Base-by-base conservation (phyloP, 768 basidiomycete species). In the Leccinum truebloodii region DNA sequence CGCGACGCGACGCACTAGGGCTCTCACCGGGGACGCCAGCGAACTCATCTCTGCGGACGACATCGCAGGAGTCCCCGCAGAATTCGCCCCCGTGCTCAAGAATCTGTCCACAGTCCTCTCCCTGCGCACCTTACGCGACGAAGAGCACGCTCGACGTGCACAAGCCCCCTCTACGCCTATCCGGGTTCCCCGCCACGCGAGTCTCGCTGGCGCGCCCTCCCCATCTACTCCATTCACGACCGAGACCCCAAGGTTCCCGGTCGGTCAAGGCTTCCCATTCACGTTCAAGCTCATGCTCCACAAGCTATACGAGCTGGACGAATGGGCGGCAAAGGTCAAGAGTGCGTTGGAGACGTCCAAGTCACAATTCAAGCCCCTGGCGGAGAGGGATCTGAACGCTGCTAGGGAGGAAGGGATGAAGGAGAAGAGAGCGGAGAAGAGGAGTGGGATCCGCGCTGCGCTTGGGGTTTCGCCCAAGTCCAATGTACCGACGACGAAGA, bases 221-320 rank as follows among this genome's bases (percentile, higher is more conserved):
- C 18, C 39, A 41, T 41, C 39, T n/a, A 4, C 39, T n/a, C 39
- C 34, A 24, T 22, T 7, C 41, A 3, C 30, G 6, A 5, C 57
- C 13, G 72, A 74, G 51, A 77, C 66, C 1, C 75, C 73, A 2
- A 74, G 75, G 39, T 85, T 86, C 59, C 81, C 81, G 5, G 68
- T 80, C 6, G 64, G 37, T 0, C 61, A 65, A 62, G 73, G 75
- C 54, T 84, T 82, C 65, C 78, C 78, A 18, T 88, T 88, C 73
- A 87, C 83, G 35, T 88, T 88, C 78, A 83, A 81, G 65, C 77
- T 84, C 66, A 88, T 86, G 85, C 70, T 87, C 59, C 84, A 88
- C 75, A 83, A 85, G 69, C 76, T 88, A 12, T 88, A 88, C 71
- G 77, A 81, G 24, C 52, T 82, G 56, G 82, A 83, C 22, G 85